Evolutionary conservation across 306 rosid genomes (phyloP), one percentile per base, ranked within the genome.

Genomic region (Nissolia schottii): DNA sequence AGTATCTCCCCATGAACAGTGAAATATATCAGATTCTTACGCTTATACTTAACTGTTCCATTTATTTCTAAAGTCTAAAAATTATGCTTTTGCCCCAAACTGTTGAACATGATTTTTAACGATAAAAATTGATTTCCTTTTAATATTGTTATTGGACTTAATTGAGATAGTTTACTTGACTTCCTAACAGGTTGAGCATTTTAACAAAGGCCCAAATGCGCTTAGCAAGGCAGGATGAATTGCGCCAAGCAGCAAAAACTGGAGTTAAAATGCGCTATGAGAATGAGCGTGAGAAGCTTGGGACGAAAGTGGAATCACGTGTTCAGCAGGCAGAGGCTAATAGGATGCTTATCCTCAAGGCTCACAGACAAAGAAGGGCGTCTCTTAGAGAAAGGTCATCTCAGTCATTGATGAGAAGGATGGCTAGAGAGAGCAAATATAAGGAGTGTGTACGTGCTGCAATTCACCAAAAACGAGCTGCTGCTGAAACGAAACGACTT

Each of bases 361-460:
- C 98, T 70, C 78, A 57, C 77, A 79, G 83, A 70, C 99, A 89
- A 76, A 88, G 95, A 85, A 80, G 93, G 85, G 99, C 96, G 54
- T 83, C 91, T 24, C 74, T 83, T 51, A 91, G 85, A 81, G 99
- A 94, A 81, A 87, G 99, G 75, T 86, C 97, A 61, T 87, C 96
- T 77, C 88, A 89, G 77, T 85, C 95, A 19, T 79, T 89, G 71
- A 82, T 79, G 82, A 85, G 90, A 70, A 94, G 90, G 80, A 86
- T 85, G 80, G 86, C 91, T 31, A 83, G 93, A 79, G 99, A 94
- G 72, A 87, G 80, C 78, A 94, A 89, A 80, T 87, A 91, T 67
- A 94, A 91, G 91, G 96, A 94, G 64, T 76, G 91, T 55, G 96
- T 94, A 14, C 87, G 85, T 41, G 92, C 96, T 80, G 96, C 97